phyloP scores from a whole-genome alignment of 768 basidiomycete species.

The Leccinum boreale region DNA sequence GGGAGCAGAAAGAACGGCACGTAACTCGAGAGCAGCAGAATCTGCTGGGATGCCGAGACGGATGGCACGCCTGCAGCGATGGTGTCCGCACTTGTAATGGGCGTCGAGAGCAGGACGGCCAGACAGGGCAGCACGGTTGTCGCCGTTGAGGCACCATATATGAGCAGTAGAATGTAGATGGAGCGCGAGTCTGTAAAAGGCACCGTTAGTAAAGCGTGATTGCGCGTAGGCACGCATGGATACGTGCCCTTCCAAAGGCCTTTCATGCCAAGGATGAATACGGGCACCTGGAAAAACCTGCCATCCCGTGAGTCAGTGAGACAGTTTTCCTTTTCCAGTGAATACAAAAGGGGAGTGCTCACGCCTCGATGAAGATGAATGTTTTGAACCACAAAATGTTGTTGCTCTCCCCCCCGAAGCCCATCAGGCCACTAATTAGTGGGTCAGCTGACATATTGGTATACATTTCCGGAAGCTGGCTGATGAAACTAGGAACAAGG shows the following conservation, averaged over 20 bases:
- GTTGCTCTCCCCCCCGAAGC: constrained; percentile 32
- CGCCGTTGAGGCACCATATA: constrained; percentile 74
- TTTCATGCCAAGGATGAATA: constrained; percentile 66
- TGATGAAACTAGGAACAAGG: constrained; percentile 47
- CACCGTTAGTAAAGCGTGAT: not conserved
- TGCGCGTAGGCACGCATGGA: not conserved
- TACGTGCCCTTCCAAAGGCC: constrained; percentile 54
- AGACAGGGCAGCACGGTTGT: constrained; percentile 79
- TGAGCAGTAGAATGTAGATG: constrained; percentile 61
- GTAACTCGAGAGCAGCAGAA: constrained; percentile 63
- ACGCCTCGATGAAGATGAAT: constrained; percentile 64
- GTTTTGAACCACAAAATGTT: constrained; percentile 61
- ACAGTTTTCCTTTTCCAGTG: not conserved
- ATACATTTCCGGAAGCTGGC: constrained; percentile 47
- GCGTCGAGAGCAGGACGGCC: constrained; percentile 52
- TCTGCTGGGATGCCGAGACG: constrained; percentile 49
- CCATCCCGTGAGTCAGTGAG: not conserved
- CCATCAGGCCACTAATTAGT: constrained; percentile 51
- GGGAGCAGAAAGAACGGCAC: constrained; percentile 76
- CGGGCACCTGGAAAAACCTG: constrained; percentile 68
- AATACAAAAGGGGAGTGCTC: constrained; percentile 17
- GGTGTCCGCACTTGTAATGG: constrained; percentile 36
- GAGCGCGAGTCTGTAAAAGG: constrained; percentile 40
- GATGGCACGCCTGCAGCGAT: constrained; percentile 32
- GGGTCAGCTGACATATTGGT: constrained; percentile 63